Evolutionary conservation across 345 rosid genomes (phyloP).

Genomic region (Aethionema arabicum): DNA sequence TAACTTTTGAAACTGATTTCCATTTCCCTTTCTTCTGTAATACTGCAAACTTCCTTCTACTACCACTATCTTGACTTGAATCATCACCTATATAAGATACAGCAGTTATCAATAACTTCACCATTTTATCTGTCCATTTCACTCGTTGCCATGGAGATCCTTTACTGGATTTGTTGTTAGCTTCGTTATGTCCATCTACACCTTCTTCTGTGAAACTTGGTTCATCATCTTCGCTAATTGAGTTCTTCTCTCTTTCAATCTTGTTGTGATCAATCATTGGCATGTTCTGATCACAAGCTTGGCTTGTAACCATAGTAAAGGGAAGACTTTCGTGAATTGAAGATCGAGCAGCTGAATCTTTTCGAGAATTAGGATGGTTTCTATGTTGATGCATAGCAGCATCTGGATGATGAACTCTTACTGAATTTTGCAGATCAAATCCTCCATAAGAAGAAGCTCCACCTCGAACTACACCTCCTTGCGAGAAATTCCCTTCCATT

Average conservation of each 20-base stretch:
- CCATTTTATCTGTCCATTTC: constrained; percentile 97
- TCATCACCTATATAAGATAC: constrained; percentile 89
- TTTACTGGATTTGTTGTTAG: constrained; percentile 52
- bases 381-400: constrained; percentile 48
- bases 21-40: constrained; percentile 91
- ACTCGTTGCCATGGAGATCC: constrained; percentile 90
- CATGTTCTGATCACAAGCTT: constrained; percentile 54
- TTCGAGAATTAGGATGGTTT: constrained; percentile 51
- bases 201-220: constrained; percentile 77
- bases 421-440: constrained; percentile 67
- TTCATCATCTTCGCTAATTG: constrained; percentile 84
- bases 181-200: constrained; percentile 53
- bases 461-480: constrained; percentile 67
- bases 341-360: constrained; percentile 41
- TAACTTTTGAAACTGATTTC: constrained; percentile 83
- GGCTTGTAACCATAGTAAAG: constrained; percentile 63
- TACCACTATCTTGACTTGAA: constrained; percentile 47
- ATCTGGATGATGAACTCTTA: constrained; percentile 59
- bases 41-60: constrained; percentile 68
- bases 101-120: constrained; percentile 81
- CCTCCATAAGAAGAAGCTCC: constrained; percentile 65
- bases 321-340: constrained; percentile 65
- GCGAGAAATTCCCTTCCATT: constrained; percentile 75
- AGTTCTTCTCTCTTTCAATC: constrained; percentile 59
- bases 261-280: constrained; percentile 49